Evolutionary conservation across 2,329 filamentous ascomycete genomes (phyloP).

Genomic region (Coniochaeta ligniaria): DNA sequence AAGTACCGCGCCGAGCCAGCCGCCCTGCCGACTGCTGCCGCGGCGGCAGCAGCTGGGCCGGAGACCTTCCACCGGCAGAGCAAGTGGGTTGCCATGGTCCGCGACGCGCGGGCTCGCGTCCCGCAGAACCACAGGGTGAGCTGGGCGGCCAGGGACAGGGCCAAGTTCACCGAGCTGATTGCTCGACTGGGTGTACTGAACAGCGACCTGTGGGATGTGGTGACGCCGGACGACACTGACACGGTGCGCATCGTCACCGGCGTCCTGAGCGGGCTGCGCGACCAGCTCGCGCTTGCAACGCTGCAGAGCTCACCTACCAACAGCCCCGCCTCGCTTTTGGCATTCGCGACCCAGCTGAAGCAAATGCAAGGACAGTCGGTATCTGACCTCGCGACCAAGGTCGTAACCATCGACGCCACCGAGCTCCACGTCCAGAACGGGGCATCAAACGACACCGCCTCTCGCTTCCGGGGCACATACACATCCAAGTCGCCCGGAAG

Average conservation of each 20-base stretch:
- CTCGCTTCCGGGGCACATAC: neutral
- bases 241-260: neutral
- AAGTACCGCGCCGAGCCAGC: neutral
- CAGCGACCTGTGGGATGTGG: neutral
- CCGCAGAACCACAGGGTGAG: neutral
- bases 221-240: neutral
- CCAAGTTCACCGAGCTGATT: neutral
- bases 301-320: neutral
- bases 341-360: neutral
- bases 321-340: neutral
- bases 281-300: neutral
- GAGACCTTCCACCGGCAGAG: neutral
- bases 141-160: neutral
- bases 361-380: neutral
- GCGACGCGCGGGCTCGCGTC: neutral
- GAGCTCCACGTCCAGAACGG: neutral
- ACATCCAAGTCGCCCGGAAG: neutral
- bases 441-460: neutral
- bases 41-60: neutral
- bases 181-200: neutral
- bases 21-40: neutral
- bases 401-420: neutral
- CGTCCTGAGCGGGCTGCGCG: neutral
- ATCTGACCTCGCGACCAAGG: neutral
- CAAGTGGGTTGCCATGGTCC: neutral